phyloP scores from a whole-genome alignment of 1,284 basidiomycete species.

The Moesziomyces sp. region DNA sequence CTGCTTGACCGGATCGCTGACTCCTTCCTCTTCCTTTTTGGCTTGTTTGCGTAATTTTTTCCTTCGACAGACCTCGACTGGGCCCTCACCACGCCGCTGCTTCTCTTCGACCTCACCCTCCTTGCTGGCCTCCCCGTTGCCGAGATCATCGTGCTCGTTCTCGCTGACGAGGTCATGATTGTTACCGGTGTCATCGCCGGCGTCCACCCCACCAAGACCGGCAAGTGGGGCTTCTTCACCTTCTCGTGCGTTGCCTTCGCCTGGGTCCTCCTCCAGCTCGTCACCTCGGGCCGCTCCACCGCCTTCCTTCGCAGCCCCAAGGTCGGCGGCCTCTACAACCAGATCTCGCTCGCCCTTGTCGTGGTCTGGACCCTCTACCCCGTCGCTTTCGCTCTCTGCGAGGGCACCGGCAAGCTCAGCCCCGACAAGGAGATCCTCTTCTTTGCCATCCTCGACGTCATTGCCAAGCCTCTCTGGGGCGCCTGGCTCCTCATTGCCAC shows the following conservation, averaged over 20 bases:
- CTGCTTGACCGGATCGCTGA: conserved; percentile 1
- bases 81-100: conserved; percentile 54
- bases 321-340: conserved; percentile 59
- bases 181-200: conserved; percentile 55
- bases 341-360: conserved; percentile 55
- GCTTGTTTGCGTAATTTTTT: neutral
- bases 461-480: conserved; percentile 61
- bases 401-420: conserved; percentile 53
- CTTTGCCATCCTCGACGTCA: conserved; percentile 58
- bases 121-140: conserved; percentile 56
- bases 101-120: conserved; percentile 57
- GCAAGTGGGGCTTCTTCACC: conserved; percentile 59
- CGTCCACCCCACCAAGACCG: conserved; percentile 53
- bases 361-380: conserved; percentile 57
- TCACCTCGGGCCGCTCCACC: conserved; percentile 51
- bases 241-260: conserved; percentile 50
- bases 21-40: neutral
- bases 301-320: conserved; percentile 57
- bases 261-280: conserved; percentile 46
- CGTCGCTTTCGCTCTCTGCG: conserved; percentile 53
- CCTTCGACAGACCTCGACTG: conserved; percentile 53
- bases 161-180: conserved; percentile 58
- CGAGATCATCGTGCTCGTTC: conserved; percentile 53
- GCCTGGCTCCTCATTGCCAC: conserved; percentile 52
- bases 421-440: conserved; percentile 56